These are phyloP conservation scores for Hypoxylon lenormandii DNA, from an alignment of 495 filamentous ascomycete genomes.

Conservation along the genomic window DNA sequence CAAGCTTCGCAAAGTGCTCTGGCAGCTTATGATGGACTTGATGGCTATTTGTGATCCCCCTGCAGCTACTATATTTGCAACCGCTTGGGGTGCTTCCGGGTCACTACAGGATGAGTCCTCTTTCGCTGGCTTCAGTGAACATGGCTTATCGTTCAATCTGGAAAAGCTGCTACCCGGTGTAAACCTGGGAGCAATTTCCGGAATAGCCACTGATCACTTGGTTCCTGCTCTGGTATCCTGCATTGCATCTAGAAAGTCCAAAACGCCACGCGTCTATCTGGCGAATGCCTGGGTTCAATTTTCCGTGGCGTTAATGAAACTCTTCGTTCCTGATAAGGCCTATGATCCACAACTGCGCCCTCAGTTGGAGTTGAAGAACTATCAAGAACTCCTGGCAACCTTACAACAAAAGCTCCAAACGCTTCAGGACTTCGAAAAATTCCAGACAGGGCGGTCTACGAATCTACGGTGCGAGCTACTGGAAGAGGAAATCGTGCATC, in stretches of 20 bases:
- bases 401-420: conserved; percentile 69
- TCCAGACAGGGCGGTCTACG: conserved; percentile 73
- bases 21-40: conserved; percentile 63
- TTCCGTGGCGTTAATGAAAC: conserved; percentile 71
- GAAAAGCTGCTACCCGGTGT: conserved; percentile 21
- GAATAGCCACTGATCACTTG: conserved; percentile 57
- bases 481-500: conserved; percentile 65
- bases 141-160: conserved; percentile 45
- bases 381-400: conserved; percentile 66
- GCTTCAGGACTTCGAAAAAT: conserved; percentile 71
- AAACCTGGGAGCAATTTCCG: conserved; percentile 35
- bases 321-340: conserved; percentile 86
- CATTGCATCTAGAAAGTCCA: conserved; percentile 45
- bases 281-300: conserved; percentile 74
- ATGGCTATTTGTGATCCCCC: conserved; percentile 55
- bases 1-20: conserved; percentile 62
- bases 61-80: conserved; percentile 22
- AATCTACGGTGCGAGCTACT: conserved; percentile 73
- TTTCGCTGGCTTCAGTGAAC: conserved; percentile 17
- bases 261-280: conserved; percentile 49
- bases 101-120: conserved; percentile 11
- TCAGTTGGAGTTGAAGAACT: conserved; percentile 75
- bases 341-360: conserved; percentile 86
- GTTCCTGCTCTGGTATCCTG: conserved; percentile 54
- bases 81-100: conserved; percentile 7